A percentile compares a stretch with the other conserved stretches of the same genome.
Conservation (phyloP, 2,329 filamentous ascomycete species). For the Pleochaeta shiraiana region DNA sequence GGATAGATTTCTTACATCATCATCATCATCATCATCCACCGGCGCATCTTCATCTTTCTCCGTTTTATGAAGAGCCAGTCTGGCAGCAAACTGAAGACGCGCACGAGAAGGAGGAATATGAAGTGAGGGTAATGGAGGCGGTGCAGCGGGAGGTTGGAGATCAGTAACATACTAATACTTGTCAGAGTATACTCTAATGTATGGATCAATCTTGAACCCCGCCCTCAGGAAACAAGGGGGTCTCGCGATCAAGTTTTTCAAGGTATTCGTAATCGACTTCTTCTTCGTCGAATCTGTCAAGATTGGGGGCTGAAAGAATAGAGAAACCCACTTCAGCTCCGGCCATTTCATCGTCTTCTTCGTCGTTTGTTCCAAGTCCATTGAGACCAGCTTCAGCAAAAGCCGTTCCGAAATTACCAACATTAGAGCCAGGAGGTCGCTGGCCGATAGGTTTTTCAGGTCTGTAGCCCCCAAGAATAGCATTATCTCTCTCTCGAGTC, state of each 20-base stretch:
- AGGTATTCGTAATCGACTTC: slow-evolving; percentile 20
- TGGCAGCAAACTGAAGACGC: slow-evolving; percentile 71
- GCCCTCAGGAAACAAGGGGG: slow-evolving; percentile 20
- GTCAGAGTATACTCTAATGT: slow-evolving; percentile 11
- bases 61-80: slow-evolving; percentile 43
- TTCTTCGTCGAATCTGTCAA: slow-evolving; percentile 19
- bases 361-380: slow-evolving; percentile 82
- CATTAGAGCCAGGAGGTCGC: slow-evolving; percentile 38
- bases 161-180: slow-evolving; percentile 4
- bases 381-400: slow-evolving; percentile 66
- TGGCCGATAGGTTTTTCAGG: slow-evolving; percentile 76
- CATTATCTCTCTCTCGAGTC: slow-evolving; percentile 88
- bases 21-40: slow-evolving; percentile 16
- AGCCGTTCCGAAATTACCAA: slow-evolving; percentile 38
- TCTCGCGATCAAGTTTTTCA: slow-evolving; percentile 19
- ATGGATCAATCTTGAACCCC: slow-evolving; percentile 37
- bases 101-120: slow-evolving; percentile 76
- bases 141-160: slow-evolving; percentile 34
- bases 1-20: no score
- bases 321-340: slow-evolving; percentile 33
- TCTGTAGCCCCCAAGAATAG: slow-evolving; percentile 87
- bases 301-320: slow-evolving; percentile 19
- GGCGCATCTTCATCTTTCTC: slow-evolving; percentile 14
- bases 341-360: slow-evolving; percentile 76
- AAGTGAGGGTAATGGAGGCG: slow-evolving; percentile 53